These are phyloP conservation scores for Peronosclerospora sorghi DNA, from an alignment of 352 stramenopile genomes.

Conservation along the genomic window DNA sequence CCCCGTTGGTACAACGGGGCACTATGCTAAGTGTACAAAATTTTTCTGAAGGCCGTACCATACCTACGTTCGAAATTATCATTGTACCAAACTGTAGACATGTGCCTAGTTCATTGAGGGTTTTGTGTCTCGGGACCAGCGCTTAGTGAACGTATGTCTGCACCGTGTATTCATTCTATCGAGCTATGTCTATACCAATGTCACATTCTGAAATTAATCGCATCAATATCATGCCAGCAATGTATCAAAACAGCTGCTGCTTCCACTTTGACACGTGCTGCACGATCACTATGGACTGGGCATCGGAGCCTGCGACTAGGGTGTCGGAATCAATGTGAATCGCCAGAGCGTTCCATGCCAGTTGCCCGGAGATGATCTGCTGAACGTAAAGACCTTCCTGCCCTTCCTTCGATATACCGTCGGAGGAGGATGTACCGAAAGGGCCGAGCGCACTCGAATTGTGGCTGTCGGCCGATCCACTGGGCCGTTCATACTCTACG, in stretches of 20 bases:
- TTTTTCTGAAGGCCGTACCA: too few species aligned
- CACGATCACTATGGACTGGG: conserved; percentile 60
- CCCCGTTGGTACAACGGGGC: too few species aligned
- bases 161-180: too few species aligned
- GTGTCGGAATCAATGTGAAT: conserved; percentile 67
- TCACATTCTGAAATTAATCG: too few species aligned
- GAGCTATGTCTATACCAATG: too few species aligned
- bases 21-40: too few species aligned
- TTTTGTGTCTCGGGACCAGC: too few species aligned
- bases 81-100: too few species aligned
- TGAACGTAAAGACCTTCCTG: conserved; percentile 26
- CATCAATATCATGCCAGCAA: too few species aligned
- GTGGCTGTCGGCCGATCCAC: conserved; percentile 4
- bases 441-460: conserved; percentile 2
- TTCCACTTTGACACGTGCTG: conserved; percentile 44
- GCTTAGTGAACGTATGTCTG: too few species aligned
- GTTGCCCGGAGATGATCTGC: conserved; percentile 22
- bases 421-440: conserved; percentile 3
- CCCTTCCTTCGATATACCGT: conserved; percentile 9
- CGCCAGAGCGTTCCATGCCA: conserved; percentile 57
- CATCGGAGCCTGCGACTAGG: conserved; percentile 61
- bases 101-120: too few species aligned
- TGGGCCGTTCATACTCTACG: conserved; percentile 49
- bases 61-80: too few species aligned
- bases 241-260: conserved; percentile 4